These are phyloP conservation scores for Eucalyptus polybractea DNA, from an alignment of 345 rosid genomes.

Conservation along the genomic window DNA sequence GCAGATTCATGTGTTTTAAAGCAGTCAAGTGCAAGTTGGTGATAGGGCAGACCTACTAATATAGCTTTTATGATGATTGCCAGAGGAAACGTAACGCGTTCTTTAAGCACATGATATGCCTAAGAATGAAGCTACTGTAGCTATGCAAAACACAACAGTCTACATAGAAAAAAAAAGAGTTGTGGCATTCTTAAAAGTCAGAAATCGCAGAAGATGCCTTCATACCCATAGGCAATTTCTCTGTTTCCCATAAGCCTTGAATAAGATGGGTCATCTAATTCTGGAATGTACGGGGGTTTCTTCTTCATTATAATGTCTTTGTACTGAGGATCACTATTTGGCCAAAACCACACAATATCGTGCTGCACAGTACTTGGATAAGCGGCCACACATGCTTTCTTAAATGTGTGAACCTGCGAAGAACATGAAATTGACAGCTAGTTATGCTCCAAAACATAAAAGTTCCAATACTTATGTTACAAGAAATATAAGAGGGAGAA, in stretches of 20 bases:
- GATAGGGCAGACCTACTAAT: background rate
- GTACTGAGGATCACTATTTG: slow-evolving; percentile 59
- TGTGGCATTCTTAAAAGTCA: background rate
- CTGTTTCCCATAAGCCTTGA: slow-evolving; percentile 47
- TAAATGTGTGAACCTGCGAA: slow-evolving; percentile 52
- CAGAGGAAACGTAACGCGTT: background rate
- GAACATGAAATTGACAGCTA: background rate
- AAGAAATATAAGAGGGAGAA: background rate
- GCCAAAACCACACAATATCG: slow-evolving; percentile 93
- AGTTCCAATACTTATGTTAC: background rate
- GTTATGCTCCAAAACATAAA: background rate
- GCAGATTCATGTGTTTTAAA: background rate
- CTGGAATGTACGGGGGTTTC: slow-evolving; percentile 69
- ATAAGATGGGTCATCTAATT: slow-evolving; percentile 69
- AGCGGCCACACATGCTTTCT: slow-evolving; percentile 65
- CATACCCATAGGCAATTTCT: slow-evolving; percentile 80
- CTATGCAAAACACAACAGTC: background rate
- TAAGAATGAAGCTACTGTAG: background rate
- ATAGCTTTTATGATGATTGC: background rate
- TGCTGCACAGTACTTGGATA: slow-evolving; percentile 71
- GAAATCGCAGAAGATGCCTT: background rate
- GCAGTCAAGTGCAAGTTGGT: background rate
- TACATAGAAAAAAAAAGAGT: background rate
- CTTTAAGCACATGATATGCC: background rate
- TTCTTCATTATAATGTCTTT: slow-evolving; percentile 44